Evolutionary conservation across 2,329 filamentous ascomycete species (phyloP), one percentile per base, ranked within the genome.

Genomic region (Penicillium rolfsii): DNA sequence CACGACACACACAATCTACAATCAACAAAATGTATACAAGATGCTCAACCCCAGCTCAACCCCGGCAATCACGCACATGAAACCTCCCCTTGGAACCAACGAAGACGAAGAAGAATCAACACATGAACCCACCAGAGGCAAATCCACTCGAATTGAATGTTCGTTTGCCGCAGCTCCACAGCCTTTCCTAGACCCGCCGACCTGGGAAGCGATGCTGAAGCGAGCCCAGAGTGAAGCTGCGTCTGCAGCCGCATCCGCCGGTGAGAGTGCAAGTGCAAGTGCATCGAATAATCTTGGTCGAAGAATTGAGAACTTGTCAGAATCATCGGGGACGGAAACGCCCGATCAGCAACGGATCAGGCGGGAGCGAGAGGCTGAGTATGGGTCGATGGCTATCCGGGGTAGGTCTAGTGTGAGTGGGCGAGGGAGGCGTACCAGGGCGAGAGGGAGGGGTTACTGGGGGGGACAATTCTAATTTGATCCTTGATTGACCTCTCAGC

Each of bases 171-270:
- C 60, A 7, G 60, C 70, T 22, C 68, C 74, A 36, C 76, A 79
- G 62, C 77, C 75, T 24, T 79, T 80, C 56, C 67, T 79, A 8
- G 75, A 79, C 60, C 73, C 76, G 7, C 67, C 63, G 5, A 52
- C 65, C 9, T 73, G 77, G 65, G 73, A 74, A 58, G 68, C 61
- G 12, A 71, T 77, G 52, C 57, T 71, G 28, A 72, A 66, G 24
- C 68, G 62, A 59, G 60, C 59, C 6, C 56, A 54, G 3, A 45
- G 54, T 19, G 58, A 55, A 52, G 54, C 41, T 9, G 57, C 55
- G 2, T 40, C 50, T 9, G 57, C 55, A 2, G 26, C 50, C 16
- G 59, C 40, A 28, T 57, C 60, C 19, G 58, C 49, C 24, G 38
- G 46, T 43, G 54, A 46, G 45, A 53, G 40, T 55, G 54, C 33